A percentile compares a stretch with the other conserved stretches of the same genome.
These are phyloP conservation scores for Candida nemodendra DNA, from an alignment of 805 yeast genomes.

Conservation along the genomic window DNA sequence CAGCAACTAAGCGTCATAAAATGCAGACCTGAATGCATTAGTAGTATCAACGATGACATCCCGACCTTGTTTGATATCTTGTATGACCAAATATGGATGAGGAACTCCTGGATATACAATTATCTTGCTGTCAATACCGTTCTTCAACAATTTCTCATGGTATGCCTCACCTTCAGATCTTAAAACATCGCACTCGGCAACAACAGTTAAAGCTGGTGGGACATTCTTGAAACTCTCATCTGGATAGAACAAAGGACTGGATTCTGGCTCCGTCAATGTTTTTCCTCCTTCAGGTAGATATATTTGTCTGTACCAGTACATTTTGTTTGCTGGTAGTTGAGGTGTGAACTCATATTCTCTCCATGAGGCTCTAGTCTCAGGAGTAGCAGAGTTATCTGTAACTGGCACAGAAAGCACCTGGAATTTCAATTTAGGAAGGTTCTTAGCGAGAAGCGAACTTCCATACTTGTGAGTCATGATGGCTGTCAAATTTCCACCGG, in stretches of 20 bases:
- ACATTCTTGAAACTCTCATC: slow-evolving; percentile 37
- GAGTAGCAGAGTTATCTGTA: slow-evolving; percentile 41
- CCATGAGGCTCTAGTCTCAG: slow-evolving; percentile 38
- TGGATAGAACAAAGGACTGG: slow-evolving; percentile 42
- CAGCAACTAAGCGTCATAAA: slow-evolving; percentile 9
- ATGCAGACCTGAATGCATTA: slow-evolving; percentile 32
- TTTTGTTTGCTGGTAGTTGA: slow-evolving; percentile 44
- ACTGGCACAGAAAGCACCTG: slow-evolving; percentile 46
- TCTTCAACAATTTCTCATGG: slow-evolving; percentile 35
- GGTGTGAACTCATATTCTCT: slow-evolving; percentile 38
- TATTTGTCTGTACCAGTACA: slow-evolving; percentile 44
- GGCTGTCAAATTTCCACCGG: slow-evolving; percentile 42
- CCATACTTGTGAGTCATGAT: slow-evolving; percentile 35
- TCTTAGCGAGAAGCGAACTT: slow-evolving; percentile 19
- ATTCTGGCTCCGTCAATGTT: slow-evolving; percentile 31
- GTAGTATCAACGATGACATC: slow-evolving; percentile 34
- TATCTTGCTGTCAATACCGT: slow-evolving; percentile 37
- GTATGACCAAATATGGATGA: slow-evolving; percentile 52
- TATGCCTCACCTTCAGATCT: slow-evolving; percentile 45
- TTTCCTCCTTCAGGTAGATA: slow-evolving; percentile 42
- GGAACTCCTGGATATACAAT: slow-evolving; percentile 43
- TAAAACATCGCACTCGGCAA: slow-evolving; percentile 45
- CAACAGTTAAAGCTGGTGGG: slow-evolving; percentile 43
- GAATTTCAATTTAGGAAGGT: slow-evolving; percentile 35
- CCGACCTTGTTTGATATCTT: slow-evolving; percentile 36